Percentiles rank a stretch among this genome's conserved stretches.
phyloP scores from a whole-genome alignment of 1,284 basidiomycete genomes.

The Megacollybia platyphylla region DNA sequence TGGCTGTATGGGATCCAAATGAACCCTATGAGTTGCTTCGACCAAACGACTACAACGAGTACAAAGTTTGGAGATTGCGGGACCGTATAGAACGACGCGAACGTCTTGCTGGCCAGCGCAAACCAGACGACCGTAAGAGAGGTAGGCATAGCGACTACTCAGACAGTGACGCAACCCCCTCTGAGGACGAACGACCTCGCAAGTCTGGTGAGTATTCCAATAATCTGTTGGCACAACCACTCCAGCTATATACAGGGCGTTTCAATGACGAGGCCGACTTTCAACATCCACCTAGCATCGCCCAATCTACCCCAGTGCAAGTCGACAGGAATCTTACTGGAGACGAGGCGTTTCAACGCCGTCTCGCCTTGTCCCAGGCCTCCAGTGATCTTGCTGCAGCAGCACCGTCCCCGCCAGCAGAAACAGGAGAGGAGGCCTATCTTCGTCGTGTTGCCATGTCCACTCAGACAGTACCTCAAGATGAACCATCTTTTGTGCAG shows the following conservation, averaged over 20 bases:
- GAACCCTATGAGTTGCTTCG: constrained; percentile 71
- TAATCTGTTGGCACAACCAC: constrained; percentile 1
- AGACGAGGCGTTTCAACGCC: constrained; percentile 53
- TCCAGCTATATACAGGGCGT: constrained; percentile 27
- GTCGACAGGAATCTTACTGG: constrained; percentile 32
- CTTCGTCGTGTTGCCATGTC: constrained; percentile 50
- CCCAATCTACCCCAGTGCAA: constrained; percentile 14
- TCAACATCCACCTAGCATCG: constrained; percentile 34
- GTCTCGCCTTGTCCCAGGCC: constrained; percentile 39
- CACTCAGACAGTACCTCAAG: constrained; percentile 10
- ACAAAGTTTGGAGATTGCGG: constrained; percentile 64
- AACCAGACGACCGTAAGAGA: constrained; percentile 46
- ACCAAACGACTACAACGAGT: constrained; percentile 81
- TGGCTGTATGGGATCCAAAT: constrained; percentile 58
- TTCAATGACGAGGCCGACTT: constrained; percentile 46
- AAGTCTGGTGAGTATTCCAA: constrained; percentile 45
- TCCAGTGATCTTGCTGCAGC: constrained; percentile 9
- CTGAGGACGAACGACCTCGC: constrained; percentile 57
- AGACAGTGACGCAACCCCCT: constrained; percentile 48
- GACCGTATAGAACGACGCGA: constrained; percentile 61
- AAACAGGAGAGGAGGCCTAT: constrained; percentile 58
- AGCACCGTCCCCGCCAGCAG: constrained; percentile 10
- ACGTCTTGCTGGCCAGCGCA: constrained; percentile 44
- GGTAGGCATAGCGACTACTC: constrained; percentile 50
- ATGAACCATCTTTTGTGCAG: constrained; percentile 9